phyloP scores from a whole-genome alignment of 2,329 filamentous ascomycete genomes.

The Botrytis squamosa region DNA sequence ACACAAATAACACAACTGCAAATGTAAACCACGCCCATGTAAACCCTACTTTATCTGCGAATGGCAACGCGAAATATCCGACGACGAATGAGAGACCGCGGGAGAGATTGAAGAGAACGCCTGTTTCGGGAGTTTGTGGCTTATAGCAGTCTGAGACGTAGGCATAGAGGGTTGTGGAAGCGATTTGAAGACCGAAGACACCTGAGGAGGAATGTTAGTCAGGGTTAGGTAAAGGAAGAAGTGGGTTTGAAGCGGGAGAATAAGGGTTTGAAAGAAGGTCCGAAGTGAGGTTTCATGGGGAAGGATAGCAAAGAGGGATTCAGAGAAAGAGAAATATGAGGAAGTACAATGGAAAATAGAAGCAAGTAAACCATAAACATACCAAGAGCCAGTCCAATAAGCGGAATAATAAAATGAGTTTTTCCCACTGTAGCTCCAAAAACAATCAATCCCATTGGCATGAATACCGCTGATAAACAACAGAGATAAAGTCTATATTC shows the following conservation, averaged over 20 bases:
- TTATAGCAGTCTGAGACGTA: constrained; percentile 37
- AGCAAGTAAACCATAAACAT: not conserved
- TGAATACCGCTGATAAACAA: constrained; percentile 33
- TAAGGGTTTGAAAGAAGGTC: constrained; percentile 30
- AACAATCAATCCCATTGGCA: constrained; percentile 35
- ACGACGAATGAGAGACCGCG: constrained; percentile 35
- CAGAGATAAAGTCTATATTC: constrained; percentile 36
- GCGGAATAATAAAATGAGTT: constrained; percentile 28
- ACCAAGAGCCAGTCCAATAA: constrained; percentile 33
- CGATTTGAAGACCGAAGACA: constrained; percentile 36
- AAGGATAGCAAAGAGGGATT: not conserved
- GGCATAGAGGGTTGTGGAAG: constrained; percentile 33
- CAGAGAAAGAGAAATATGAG: not conserved
- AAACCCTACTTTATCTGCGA: constrained; percentile 29
- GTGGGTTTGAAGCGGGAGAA: constrained; percentile 19
- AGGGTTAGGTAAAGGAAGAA: not conserved
- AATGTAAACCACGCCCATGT: constrained; percentile 34
- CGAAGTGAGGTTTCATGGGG: not conserved
- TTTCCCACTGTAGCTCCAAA: constrained; percentile 35
- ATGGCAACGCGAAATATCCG: constrained; percentile 34
- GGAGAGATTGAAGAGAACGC: constrained; percentile 34
- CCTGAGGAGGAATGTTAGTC: constrained; percentile 9
- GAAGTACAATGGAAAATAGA: not conserved
- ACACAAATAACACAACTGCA: constrained; percentile 29
- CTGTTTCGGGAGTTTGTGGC: constrained; percentile 34